Evolutionary conservation across 495 filamentous ascomycete genomes (phyloP).

Genomic region (Penicillium cosmopolitanum): DNA sequence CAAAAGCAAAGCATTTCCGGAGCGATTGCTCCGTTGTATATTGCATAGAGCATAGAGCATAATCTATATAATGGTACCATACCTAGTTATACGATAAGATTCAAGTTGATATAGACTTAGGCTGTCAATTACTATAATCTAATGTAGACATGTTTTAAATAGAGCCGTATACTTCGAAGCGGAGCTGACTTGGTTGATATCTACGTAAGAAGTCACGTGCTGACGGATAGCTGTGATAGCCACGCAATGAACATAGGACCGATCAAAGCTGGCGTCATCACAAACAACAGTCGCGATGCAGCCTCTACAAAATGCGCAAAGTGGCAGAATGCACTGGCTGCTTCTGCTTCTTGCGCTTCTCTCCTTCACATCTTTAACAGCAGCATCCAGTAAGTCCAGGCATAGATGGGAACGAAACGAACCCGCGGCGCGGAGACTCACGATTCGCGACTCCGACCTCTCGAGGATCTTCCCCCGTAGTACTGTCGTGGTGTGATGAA

Average conservation of each 20-base stretch:
- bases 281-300: neutral
- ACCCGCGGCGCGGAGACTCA: no score
- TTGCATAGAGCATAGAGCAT: constrained; percentile 8
- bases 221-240: neutral
- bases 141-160: neutral
- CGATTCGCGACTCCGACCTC: no score
- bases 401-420: no score
- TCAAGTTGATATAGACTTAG: no score
- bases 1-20: constrained; percentile 1
- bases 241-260: neutral
- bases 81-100: neutral
- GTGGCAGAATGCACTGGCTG: neutral
- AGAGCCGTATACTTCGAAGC: no score
- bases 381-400: constrained; percentile 7
- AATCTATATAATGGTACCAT: neutral
- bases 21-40: constrained; percentile 1
- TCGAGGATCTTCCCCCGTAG: no score
- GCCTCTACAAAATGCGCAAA: neutral
- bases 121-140: no score
- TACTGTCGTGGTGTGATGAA: no score
- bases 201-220: no score
- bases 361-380: constrained; percentile 5
- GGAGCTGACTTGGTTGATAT: no score
- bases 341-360: constrained; percentile 7
- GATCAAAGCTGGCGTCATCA: neutral